Evolutionary conservation across 306 rosid species (phyloP).

Genomic region (Morella rubra): DNA sequence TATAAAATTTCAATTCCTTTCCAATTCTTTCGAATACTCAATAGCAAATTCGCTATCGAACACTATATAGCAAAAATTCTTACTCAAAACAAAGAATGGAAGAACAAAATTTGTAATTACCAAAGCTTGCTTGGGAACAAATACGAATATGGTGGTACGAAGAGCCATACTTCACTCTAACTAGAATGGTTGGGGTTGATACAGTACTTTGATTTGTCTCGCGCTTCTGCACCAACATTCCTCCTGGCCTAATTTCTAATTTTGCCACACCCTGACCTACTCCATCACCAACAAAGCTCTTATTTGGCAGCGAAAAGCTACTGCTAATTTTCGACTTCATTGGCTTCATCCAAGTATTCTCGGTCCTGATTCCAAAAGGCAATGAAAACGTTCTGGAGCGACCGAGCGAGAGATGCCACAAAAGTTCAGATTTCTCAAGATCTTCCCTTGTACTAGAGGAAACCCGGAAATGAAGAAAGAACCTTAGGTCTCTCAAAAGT

Average conservation of each 20-base stretch:
- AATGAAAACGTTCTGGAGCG: not conserved
- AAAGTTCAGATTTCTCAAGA: conserved; percentile 22
- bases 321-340: conserved; percentile 27
- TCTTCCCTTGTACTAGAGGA: conserved; percentile 39
- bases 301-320: conserved; percentile 39
- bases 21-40: not conserved
- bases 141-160: conserved; percentile 53
- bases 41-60: not conserved
- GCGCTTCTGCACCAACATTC: conserved; percentile 86
- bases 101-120: conserved; percentile 33
- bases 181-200: conserved; percentile 43
- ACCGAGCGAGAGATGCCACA: conserved; percentile 7
- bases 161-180: conserved; percentile 67
- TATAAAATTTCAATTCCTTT: not conserved
- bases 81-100: not conserved
- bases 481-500: conserved; percentile 33
- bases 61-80: too few species aligned
- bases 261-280: conserved; percentile 25
- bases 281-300: conserved; percentile 11
- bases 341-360: conserved; percentile 21
- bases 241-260: conserved; percentile 81
- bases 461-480: conserved; percentile 46
- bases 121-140: conserved; percentile 80
- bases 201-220: conserved; percentile 32
- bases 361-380: conserved; percentile 26